Evolutionary conservation across 306 rosid genomes (phyloP), one percentile per base, ranked within the genome.

Genomic region (Sindora glabra): DNA sequence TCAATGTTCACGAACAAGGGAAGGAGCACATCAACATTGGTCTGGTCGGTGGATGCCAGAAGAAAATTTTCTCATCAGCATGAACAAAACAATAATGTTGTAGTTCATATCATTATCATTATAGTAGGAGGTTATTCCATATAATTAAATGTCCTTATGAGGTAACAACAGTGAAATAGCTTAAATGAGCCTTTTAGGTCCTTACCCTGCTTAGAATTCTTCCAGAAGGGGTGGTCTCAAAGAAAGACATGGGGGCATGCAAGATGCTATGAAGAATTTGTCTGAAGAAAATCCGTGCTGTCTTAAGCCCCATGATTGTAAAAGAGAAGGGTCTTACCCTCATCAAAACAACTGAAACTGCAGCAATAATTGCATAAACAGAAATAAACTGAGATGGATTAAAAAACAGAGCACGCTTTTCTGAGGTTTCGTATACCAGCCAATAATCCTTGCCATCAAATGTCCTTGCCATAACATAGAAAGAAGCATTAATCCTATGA

Each of bases 191-290:
- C n/a, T n/a, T 29, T 29, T 9, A 32, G 46, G 30, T 62, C 47
- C 89, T 76, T 81, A 91, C 98, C 86, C 99, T 80, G 61, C 99
- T 92, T 25, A 92, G 77, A 56, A 92, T 70, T 77, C 99, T 77
- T 42, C 99, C 99, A 0, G 99, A 92, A 66, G 99, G 99, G 15
- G 99, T 92, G 16, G 99, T 92, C 56, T 92, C 99, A 23, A 88
- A 92, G 81, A 92, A 92, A 52, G 99, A 78, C 96, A 92, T 89
- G 58, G 96, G 99, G 24, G 99, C 99, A 76, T 82, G 99, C 53
- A 89, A 74, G 75, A 92, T 81, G 83, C 96, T 65, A 56, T 65
- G 38, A 48, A 92, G 85, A 65, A 89, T 92, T 70, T 80, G 82
- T 4, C 74, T 17, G 82, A 92, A 92, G 83, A 86, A 92, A 64